A percentile compares a stretch with the other conserved stretches of the same genome.
Evolutionary conservation across 1,139 yeast genomes (phyloP).

Genomic region (Geotrichum bryndzae): DNA sequence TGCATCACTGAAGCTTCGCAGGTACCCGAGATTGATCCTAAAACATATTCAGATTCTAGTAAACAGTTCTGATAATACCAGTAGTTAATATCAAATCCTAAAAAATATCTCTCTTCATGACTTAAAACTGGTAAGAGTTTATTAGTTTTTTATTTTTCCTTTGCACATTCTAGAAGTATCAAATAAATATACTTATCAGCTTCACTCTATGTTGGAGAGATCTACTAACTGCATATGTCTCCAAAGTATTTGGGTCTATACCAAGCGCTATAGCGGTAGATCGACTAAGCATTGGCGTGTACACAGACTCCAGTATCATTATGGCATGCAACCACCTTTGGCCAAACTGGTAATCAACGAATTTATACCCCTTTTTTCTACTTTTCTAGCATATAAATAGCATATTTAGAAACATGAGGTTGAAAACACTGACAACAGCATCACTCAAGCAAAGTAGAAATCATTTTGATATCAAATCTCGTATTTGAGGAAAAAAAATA

Average conservation of each 20-base stretch:
- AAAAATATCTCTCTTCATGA: too few species aligned
- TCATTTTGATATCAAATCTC: too few species aligned
- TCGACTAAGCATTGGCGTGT: not conserved
- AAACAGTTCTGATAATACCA: too few species aligned
- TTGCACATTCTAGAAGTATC: not conserved
- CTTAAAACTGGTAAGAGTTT: too few species aligned
- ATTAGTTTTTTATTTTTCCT: too few species aligned
- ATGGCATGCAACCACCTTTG: not conserved
- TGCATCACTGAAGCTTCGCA: too few species aligned
- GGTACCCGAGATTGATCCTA: too few species aligned
- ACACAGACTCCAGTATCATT: not conserved
- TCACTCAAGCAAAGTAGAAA: too few species aligned
- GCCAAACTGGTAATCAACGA: not conserved
- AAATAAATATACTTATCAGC: not conserved
- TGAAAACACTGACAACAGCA: not conserved
- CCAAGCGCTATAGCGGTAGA: not conserved
- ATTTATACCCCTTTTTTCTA: not conserved
- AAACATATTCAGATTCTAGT: too few species aligned
- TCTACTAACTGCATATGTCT: not conserved
- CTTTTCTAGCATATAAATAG: not conserved
- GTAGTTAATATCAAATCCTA: too few species aligned
- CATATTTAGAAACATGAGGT: not conserved
- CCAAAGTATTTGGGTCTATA: not conserved
- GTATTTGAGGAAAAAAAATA: not conserved
- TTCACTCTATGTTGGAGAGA: not conserved